Conservation (phyloP, 1,284 basidiomycete genomes). For the Psilocybe mexicana region DNA sequence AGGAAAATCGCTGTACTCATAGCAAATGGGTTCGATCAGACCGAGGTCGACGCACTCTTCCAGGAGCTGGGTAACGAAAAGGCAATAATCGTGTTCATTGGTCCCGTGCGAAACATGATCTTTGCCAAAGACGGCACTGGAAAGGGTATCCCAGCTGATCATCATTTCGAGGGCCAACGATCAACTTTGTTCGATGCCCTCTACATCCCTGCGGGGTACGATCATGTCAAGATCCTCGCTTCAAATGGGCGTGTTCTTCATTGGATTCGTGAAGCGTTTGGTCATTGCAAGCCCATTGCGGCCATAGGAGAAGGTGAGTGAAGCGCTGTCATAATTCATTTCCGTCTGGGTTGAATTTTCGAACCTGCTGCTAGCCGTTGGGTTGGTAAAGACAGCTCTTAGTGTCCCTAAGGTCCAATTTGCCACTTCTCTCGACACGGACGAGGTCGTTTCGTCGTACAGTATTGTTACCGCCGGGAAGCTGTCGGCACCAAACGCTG, state of each 20-base stretch:
- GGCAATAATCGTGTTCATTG: conserved; percentile 68
- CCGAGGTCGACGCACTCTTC: conserved; percentile 58
- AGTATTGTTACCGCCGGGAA: conserved; percentile 62
- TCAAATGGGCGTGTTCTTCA: conserved; percentile 62
- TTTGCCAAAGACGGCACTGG: conserved; percentile 40
- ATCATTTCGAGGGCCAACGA: conserved; percentile 74
- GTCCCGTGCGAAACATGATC: conserved; percentile 63
- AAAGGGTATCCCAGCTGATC: conserved; percentile 53
- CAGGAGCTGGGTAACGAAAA: conserved; percentile 51
- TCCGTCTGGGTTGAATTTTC: not conserved
- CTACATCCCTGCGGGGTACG: conserved; percentile 66
- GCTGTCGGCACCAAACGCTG: conserved; percentile 44
- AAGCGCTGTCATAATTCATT: not conserved
- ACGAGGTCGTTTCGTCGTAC: conserved; percentile 52
- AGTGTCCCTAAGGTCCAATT: conserved; percentile 48
- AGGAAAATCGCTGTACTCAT: conserved; percentile 76
- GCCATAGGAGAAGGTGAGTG: conserved; percentile 66
- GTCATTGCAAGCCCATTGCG: conserved; percentile 78
- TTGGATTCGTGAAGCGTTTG: conserved; percentile 78
- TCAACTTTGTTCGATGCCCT: conserved; percentile 82
- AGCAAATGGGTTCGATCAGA: conserved; percentile 69
- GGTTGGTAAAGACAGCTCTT: conserved; percentile 48
- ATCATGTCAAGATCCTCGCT: conserved; percentile 52
- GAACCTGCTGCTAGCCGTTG: conserved; percentile 43
- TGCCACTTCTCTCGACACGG: conserved; percentile 27